These are phyloP conservation scores for Cladophialophora bantiana DNA, from an alignment of 2,329 filamentous ascomycete species.

Conservation along the genomic window DNA sequence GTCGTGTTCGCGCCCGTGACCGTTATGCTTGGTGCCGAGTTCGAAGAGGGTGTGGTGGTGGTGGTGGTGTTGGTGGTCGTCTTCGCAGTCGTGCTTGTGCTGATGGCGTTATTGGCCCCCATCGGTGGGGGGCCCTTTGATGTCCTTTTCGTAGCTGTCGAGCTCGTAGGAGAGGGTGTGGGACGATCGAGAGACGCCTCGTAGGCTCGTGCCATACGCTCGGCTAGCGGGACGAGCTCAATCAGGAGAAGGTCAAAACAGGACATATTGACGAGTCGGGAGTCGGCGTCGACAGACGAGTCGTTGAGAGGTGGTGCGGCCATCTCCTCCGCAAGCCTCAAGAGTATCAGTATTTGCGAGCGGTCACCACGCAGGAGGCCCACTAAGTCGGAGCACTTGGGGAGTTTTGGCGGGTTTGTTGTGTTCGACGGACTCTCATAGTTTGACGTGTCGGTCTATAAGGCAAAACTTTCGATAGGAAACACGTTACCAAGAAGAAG, in stretches of 20 bases:
- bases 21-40: slow-evolving; percentile 6
- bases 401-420: neutral
- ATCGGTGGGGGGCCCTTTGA: slow-evolving; percentile 9
- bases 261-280: slow-evolving; percentile 77
- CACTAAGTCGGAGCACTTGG: neutral
- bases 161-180: slow-evolving; percentile 15
- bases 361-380: neutral
- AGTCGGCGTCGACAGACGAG: slow-evolving; percentile 19
- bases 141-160: slow-evolving; percentile 19
- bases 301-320: slow-evolving; percentile 12
- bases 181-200: slow-evolving; percentile 40
- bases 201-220: slow-evolving; percentile 72
- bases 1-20: slow-evolving; percentile 9
- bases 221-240: slow-evolving; percentile 93
- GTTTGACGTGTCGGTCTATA: neutral
- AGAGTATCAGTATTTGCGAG: neutral
- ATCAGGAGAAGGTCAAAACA: slow-evolving; percentile 95
- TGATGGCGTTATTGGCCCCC: slow-evolving; percentile 14
- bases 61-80: slow-evolving; percentile 3
- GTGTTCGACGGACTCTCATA: slow-evolving; percentile 5
- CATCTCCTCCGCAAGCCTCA: slow-evolving; percentile 10
- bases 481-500: neutral
- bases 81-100: slow-evolving; percentile 9
- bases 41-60: slow-evolving; percentile 2
- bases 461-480: neutral